Evolutionary conservation across 495 filamentous ascomycete species (phyloP).

Genomic region (Apodospora peruviana): DNA sequence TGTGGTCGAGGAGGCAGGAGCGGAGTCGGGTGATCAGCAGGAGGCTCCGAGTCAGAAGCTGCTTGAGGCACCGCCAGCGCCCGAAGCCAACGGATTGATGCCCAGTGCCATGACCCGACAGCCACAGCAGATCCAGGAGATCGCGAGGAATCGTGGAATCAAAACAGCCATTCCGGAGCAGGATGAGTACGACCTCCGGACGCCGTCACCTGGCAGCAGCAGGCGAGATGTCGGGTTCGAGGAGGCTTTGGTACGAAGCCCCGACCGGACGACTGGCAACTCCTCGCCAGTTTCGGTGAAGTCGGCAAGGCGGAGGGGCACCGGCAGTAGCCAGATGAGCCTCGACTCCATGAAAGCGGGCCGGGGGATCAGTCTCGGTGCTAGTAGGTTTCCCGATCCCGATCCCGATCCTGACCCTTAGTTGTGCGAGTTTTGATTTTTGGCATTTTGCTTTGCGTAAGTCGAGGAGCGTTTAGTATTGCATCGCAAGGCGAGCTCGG

Average conservation of each 20-base stretch:
- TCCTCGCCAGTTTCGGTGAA: background rate
- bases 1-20: slow-evolving; percentile 5
- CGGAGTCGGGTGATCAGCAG: background rate
- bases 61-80: background rate
- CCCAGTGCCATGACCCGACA: background rate
- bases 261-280: background rate
- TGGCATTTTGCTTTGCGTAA: no score
- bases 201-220: slow-evolving; percentile 2
- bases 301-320: slow-evolving; percentile 10
- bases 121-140: background rate
- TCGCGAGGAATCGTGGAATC: background rate
- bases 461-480: no score
- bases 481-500: background rate
- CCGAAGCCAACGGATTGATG: background rate
- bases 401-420: background rate
- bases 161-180: background rate
- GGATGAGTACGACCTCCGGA: background rate
- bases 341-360: slow-evolving; percentile 22
- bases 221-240: slow-evolving; percentile 1
- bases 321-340: slow-evolving; percentile 17
- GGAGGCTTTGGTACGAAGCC: background rate
- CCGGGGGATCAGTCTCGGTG: slow-evolving; percentile 31
- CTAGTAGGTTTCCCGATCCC: slow-evolving; percentile 14
- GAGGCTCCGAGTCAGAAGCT: background rate
- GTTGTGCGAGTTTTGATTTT: background rate